A percentile compares a stretch with the other conserved stretches of the same genome.
Evolutionary conservation across 2,329 filamentous ascomycete species (phyloP).

Genomic region (Xylaria sp.): DNA sequence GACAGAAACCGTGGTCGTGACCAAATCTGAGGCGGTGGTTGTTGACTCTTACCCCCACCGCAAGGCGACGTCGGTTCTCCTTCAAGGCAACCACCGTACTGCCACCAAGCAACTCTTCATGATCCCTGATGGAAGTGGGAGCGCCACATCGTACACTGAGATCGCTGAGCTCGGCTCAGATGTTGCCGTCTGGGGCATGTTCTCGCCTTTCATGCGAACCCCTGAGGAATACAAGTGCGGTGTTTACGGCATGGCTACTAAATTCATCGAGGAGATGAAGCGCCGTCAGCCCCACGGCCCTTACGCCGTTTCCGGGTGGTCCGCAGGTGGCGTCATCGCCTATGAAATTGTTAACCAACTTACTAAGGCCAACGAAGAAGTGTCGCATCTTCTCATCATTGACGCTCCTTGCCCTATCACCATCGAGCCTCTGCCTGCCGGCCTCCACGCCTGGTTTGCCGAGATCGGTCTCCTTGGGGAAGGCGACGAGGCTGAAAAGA

Average conservation of each 20-base stretch:
- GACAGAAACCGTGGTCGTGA: constrained; percentile 49
- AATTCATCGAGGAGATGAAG: constrained; percentile 71
- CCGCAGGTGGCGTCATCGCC: constrained; percentile 74
- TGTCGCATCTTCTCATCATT: constrained; percentile 65
- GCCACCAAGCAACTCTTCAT: constrained; percentile 55
- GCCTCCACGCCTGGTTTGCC: constrained; percentile 72
- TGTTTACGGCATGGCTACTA: constrained; percentile 64
- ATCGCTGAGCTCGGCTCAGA: constrained; percentile 55
- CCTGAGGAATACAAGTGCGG: constrained; percentile 68
- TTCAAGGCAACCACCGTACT: constrained; percentile 55
- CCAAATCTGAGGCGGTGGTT: constrained; percentile 42
- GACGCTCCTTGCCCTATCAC: constrained; percentile 69
- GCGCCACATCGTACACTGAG: constrained; percentile 68
- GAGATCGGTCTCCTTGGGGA: constrained; percentile 71
- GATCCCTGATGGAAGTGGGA: constrained; percentile 58
- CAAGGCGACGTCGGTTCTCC: constrained; percentile 48
- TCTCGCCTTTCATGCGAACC: constrained; percentile 72
- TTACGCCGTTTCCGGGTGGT: constrained; percentile 73
- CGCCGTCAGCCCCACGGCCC: constrained; percentile 70
- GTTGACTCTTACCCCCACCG: constrained; percentile 51
- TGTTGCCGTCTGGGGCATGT: constrained; percentile 60
- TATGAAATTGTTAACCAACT: constrained; percentile 68
- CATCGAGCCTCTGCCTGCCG: constrained; percentile 69
- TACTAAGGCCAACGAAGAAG: constrained; percentile 56
- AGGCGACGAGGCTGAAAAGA: constrained; percentile 50